Conservation (phyloP, 306 rosid species). For the Trifolium fragiferum region DNA sequence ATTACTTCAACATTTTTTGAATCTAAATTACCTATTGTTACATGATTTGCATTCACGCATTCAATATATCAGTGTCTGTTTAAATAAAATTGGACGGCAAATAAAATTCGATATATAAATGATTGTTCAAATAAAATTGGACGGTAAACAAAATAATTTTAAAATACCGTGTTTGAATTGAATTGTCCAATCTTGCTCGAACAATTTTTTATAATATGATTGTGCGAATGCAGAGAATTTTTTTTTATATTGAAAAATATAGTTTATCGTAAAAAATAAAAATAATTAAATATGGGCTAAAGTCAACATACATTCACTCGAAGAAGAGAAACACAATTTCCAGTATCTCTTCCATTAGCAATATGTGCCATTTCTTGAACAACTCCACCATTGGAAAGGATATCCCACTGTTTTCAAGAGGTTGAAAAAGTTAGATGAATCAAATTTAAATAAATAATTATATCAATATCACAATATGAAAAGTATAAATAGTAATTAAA, state of each 20-base stretch:
- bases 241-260: background rate
- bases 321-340: constrained; percentile 88
- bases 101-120: too few relatives aligned
- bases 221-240: too few relatives aligned
- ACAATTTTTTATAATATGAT: background rate
- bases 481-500: background rate
- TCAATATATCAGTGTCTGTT: too few relatives aligned
- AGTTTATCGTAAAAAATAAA: background rate
- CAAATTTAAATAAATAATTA: background rate
- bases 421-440: constrained; percentile 12
- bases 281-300: background rate
- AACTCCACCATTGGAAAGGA: constrained; percentile 95
- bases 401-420: constrained; percentile 79
- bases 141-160: too few relatives aligned
- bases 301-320: constrained; percentile 75
- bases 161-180: too few relatives aligned
- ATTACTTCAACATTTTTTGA: too few relatives aligned
- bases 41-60: too few relatives aligned
- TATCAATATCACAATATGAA: background rate
- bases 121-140: too few relatives aligned
- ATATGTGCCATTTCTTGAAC: constrained; percentile 99
- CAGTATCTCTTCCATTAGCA: constrained; percentile 93
- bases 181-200: too few relatives aligned
- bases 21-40: too few relatives aligned
- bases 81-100: too few relatives aligned